Percentiles rank a stretch among this genome's conserved stretches.
Evolutionary conservation across 2,329 filamentous ascomycete species (phyloP).

Genomic region (Trichoderma aggressivum): DNA sequence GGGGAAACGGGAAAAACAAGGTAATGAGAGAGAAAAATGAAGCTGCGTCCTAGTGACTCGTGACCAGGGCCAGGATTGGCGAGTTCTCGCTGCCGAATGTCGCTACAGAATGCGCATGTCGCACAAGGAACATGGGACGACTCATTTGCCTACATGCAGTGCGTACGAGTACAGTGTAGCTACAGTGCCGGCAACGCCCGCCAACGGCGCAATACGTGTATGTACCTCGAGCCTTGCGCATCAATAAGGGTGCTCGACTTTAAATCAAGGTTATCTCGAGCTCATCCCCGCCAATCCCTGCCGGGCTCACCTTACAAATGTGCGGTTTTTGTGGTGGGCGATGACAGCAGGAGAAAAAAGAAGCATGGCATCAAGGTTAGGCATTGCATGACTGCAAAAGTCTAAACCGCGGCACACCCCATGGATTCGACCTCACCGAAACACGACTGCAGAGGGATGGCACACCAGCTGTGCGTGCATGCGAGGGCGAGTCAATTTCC

Average conservation of each 20-base stretch:
- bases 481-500: background rate
- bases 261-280: conserved; percentile 15
- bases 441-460: background rate
- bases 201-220: background rate
- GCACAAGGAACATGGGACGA: background rate
- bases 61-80: background rate
- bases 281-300: background rate
- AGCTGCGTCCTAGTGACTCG: background rate
- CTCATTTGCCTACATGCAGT: background rate
- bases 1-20: background rate
- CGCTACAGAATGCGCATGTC: background rate
- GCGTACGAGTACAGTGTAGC: background rate
- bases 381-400: background rate
- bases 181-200: background rate
- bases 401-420: background rate
- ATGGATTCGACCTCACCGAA: background rate
- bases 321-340: background rate
- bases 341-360: background rate
- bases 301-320: background rate
- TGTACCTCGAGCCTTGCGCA: background rate
- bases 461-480: background rate
- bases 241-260: background rate
- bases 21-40: background rate
- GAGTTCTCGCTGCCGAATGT: background rate
- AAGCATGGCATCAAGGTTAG: background rate